Evolutionary conservation across 345 rosid species (phyloP).

Genomic region (Streptanthus diversifolius): DNA sequence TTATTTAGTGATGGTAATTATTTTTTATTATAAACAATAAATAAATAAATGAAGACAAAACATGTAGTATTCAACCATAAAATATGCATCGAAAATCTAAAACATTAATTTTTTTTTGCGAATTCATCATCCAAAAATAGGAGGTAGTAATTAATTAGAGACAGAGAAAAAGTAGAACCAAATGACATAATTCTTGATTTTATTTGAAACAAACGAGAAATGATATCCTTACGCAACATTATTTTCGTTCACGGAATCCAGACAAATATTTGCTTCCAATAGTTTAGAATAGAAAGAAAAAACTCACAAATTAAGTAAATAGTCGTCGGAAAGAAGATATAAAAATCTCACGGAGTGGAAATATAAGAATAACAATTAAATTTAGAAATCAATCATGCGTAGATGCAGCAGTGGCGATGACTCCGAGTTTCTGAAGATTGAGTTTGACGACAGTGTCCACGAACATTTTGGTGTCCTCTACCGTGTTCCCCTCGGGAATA

Average conservation of each 20-base stretch:
- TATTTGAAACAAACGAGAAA: not conserved
- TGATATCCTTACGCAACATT: not conserved
- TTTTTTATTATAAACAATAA: too few relatives aligned
- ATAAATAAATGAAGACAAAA: too few relatives aligned
- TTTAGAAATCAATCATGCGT: not conserved
- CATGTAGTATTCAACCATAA: too few relatives aligned
- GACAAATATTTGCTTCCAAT: not conserved
- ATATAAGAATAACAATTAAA: not conserved
- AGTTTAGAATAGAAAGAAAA: not conserved
- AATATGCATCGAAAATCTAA: too few relatives aligned
- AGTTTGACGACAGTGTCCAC: conserved; percentile 87
- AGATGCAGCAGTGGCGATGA: conserved; percentile 37
- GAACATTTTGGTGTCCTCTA: conserved; percentile 78
- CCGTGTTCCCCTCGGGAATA: conserved; percentile 77
- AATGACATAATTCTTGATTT: not conserved
- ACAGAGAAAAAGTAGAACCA: not conserved
- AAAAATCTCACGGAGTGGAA: not conserved
- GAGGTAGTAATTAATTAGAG: not conserved
- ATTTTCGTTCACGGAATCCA: not conserved
- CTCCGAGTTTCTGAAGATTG: conserved; percentile 83
- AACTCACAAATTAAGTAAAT: not conserved
- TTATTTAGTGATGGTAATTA: too few relatives aligned
- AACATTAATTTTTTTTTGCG: too few relatives aligned
- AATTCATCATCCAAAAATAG: not conserved
- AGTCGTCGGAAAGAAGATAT: not conserved